Base-by-base conservation (phyloP, 768 basidiomycete genomes). In the Leccinum pellstonianum region DNA sequence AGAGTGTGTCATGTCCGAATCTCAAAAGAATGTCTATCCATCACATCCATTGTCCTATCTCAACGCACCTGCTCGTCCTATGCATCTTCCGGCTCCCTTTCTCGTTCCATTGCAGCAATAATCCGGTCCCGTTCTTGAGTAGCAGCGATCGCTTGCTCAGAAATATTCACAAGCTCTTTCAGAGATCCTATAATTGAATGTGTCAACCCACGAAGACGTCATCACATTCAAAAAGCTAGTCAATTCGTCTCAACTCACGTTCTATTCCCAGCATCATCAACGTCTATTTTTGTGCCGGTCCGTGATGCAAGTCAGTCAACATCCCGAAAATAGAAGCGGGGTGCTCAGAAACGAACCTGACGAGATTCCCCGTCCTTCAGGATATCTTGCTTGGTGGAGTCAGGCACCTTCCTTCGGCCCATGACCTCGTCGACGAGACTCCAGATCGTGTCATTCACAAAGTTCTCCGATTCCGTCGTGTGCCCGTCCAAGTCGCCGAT, bases 251-350 rank as follows among this genome's bases (percentile, higher is more conserved):
- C 6, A 3, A 70, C 79, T 68, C 60, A 82, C 81, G 77, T 67
- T 83, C 81, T 19, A 83, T 72, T 38, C 76, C 78, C 17, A 83
- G 66, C 66, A 77, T 68, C 63, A 81, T 71, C 23, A 82, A 54
- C 2, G 74, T 76, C 81, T 82, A 50, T 9, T 43, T 8, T 3
- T 19, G 25, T 35, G 17, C 38, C 21, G 46, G 3, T 23, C 23
- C 23, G 7, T n/a, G 11, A 35, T 25, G 9, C 9, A 31, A 2
- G 38, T 62, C 37, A 55, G 48, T 3, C 3, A 35, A 35, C 23
- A 7, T 19, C 33, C 8, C 9, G 0, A 29, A 29, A 21, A 29
- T 14, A 43, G 6, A 46, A 25, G n/a, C 33, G 15, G 4, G 19
- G 17, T 12, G 0, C 9, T 5, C 10, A 43, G 41, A 43, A 43